Base-by-base conservation (phyloP, 257 asterid genomes). In the Pogostemon cablin region DNA sequence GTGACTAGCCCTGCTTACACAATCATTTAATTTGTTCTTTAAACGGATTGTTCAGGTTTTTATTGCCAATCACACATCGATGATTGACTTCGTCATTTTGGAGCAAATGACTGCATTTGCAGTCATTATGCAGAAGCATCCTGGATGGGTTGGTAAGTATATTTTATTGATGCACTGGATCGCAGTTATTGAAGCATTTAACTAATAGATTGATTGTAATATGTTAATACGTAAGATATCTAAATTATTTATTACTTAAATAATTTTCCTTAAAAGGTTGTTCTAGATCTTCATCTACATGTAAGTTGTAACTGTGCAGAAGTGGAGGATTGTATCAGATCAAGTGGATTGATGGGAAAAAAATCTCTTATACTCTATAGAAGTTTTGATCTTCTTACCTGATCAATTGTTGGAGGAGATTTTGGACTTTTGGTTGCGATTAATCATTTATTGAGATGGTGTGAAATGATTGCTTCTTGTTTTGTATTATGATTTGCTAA, bases 41-140 rank as follows among this genome's bases (percentile, higher is more conserved):
- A 38, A 62, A 72, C 67, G 34, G 50, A 11, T 58, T 75, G 71
- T 78, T 57, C 93, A 95, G 99, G 92, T 95, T 47, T 95, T 95
- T 79, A 97, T 95, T 75, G 93, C 99, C 37, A 95, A 95, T 79
- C 99, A 95, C 85, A 95, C 98, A 9, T 95, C 99, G 69, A 95
- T 95, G 99, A 95, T 95, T 80, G 99, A 95, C 79, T 95, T 95
- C 87, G 82, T 95, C 54, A 80, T 91, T 71, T 85, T 95, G 77
- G 99, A 95, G 73, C 99, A 95, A 87, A 91, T 95, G 99, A 91
- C 98, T 71, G 95, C 99, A 78, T 95, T 95, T 81, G 99, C 98
- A 66, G 99, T 91, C 74, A 95, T 95, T 61, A 95, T 95, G 99
- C 99, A 95, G 87, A 95, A 95, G 85, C 99, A 95, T 91, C 99